A percentile compares a stretch with the other conserved stretches of the same genome.
Conservation (phyloP, 441 rosid species). For the Iberis amara region DNA sequence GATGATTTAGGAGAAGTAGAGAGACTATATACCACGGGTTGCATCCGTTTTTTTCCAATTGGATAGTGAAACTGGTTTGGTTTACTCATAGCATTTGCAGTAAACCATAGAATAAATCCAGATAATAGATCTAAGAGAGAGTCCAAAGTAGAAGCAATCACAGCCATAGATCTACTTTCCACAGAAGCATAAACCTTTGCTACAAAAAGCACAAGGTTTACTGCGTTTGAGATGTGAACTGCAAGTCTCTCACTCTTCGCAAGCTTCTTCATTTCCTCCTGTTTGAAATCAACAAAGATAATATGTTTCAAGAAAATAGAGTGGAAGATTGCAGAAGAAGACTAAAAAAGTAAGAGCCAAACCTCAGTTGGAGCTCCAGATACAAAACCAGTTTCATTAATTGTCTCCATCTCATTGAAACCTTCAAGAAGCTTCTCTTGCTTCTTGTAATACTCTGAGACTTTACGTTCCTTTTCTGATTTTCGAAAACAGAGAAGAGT, state of each 20-base stretch:
- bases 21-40: conserved; percentile 34
- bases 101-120: conserved; percentile 52
- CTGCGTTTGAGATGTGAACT: conserved; percentile 40
- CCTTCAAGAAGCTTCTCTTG: conserved; percentile 53
- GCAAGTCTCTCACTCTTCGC: conserved; percentile 52
- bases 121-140: conserved; percentile 60
- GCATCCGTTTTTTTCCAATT: conserved; percentile 56
- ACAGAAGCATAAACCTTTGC: conserved; percentile 56
- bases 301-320: no score
- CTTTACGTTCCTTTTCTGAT: conserved; percentile 39
- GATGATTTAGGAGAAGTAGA: no score
- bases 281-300: background rate
- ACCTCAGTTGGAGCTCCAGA: conserved; percentile 47
- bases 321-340: no score
- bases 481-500: background rate
- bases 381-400: conserved; percentile 34
- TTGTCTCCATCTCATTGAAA: conserved; percentile 46
- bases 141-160: conserved; percentile 62
- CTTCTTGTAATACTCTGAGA: conserved; percentile 50
- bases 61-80: conserved; percentile 51
- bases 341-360: no score
- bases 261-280: conserved; percentile 54
- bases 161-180: conserved; percentile 54
- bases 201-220: conserved; percentile 44
- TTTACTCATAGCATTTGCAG: conserved; percentile 47